phyloP scores from a whole-genome alignment of 805 yeast species.

The Maudiozyma pseudohumilis region DNA sequence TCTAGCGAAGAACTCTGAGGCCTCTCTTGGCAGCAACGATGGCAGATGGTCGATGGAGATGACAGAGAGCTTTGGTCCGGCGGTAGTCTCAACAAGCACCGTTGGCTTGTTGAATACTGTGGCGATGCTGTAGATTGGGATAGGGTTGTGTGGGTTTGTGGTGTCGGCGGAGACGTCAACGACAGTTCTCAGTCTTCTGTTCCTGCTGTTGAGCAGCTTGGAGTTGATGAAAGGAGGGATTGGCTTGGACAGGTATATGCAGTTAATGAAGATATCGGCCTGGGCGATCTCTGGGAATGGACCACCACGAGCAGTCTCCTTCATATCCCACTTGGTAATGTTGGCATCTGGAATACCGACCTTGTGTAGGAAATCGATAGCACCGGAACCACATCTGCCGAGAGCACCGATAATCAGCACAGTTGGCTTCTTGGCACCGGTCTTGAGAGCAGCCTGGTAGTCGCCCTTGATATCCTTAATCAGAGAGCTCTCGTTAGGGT shows the following conservation, averaged over 20 bases:
- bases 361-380: slow-evolving; percentile 70
- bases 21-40: slow-evolving; percentile 89
- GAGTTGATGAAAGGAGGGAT: slow-evolving; percentile 82
- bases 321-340: slow-evolving; percentile 90
- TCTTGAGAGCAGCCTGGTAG: slow-evolving; percentile 47
- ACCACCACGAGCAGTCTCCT: slow-evolving; percentile 94
- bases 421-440: slow-evolving; percentile 59
- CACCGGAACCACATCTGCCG: slow-evolving; percentile 99
- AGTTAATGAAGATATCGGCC: slow-evolving; percentile 86
- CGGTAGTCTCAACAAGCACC: slow-evolving; percentile 65
- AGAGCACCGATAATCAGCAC: slow-evolving; percentile 91
- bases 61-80: slow-evolving; percentile 82
- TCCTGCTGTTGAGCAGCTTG: slow-evolving; percentile 51
- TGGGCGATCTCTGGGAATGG: slow-evolving; percentile 87
- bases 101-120: slow-evolving; percentile 90
- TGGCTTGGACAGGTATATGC: slow-evolving; percentile 88
- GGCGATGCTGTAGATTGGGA: slow-evolving; percentile 85
- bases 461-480: slow-evolving; percentile 59
- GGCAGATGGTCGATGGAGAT: slow-evolving; percentile 96
- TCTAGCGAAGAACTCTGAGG: slow-evolving; percentile 80
- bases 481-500: slow-evolving; percentile 66
- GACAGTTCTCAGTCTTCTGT: slow-evolving; percentile 78
- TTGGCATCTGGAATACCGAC: slow-evolving; percentile 82
- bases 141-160: slow-evolving; percentile 95
- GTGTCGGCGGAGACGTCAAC: slow-evolving; percentile 99